A percentile compares a stretch with the other conserved stretches of the same genome.
Evolutionary conservation across 1,284 basidiomycete species (phyloP).

Genomic region (Rhodotorula sp.): DNA sequence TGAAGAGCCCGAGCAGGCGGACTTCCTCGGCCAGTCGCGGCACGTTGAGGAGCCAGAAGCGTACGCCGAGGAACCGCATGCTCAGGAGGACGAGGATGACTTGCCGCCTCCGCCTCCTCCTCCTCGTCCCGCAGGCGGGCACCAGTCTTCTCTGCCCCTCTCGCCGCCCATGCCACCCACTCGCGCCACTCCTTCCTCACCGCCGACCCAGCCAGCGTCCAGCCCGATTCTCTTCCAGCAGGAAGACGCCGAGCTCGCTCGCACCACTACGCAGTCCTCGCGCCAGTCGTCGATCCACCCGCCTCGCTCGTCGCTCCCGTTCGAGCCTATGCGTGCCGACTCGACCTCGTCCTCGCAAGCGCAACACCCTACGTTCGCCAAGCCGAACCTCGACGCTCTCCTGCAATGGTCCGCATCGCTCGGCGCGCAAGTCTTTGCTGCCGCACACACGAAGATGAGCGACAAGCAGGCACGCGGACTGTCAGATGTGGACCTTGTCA

Average conservation of each 20-base stretch:
- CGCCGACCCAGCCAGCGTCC: slow-evolving; percentile 2
- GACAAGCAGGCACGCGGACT: slow-evolving; percentile 61
- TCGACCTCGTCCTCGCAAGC: slow-evolving; percentile 15
- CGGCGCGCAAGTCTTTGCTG: slow-evolving; percentile 70
- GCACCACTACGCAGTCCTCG: slow-evolving; percentile 12
- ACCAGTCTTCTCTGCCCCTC: slow-evolving; percentile 8
- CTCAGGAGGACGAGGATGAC: slow-evolving; percentile 55
- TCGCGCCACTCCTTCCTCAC: slow-evolving; percentile 51
- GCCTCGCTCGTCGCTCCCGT: slow-evolving; percentile 14
- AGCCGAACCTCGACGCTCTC: slow-evolving; percentile 7
- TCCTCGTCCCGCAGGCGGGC: slow-evolving; percentile 25
- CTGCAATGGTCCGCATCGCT: slow-evolving; percentile 60
- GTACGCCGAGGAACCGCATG: slow-evolving; percentile 6
- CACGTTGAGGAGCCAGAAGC: not conserved
- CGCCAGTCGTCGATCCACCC: not conserved
- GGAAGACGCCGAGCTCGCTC: slow-evolving; percentile 41
- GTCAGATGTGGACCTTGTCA: slow-evolving; percentile 40
- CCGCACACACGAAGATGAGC: slow-evolving; percentile 61
- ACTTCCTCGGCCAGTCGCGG: not conserved
- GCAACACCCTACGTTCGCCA: slow-evolving; percentile 1
- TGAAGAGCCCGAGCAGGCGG: slow-evolving; percentile 12
- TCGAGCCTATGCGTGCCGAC: slow-evolving; percentile 4
- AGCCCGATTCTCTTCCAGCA: slow-evolving; percentile 49
- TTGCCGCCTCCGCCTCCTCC: slow-evolving; percentile 45
- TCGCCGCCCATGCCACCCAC: slow-evolving; percentile 46